These are phyloP conservation scores for Tuber melanosporum DNA, from an alignment of 495 filamentous ascomycete species.

Conservation along the genomic window DNA sequence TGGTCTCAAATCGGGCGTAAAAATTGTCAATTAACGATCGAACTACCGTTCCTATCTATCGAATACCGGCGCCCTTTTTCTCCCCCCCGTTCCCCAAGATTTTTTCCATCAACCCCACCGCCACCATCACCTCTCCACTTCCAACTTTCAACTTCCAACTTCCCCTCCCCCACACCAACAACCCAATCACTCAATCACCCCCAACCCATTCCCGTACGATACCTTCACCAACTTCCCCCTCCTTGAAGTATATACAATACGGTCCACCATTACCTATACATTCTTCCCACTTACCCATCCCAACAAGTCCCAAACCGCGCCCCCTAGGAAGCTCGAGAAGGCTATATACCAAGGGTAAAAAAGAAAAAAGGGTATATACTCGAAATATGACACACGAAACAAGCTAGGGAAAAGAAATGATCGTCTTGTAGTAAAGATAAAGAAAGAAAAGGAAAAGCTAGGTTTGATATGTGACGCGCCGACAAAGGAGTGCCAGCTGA, in stretches of 20 bases:
- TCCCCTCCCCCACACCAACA: background rate
- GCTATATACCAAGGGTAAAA: conserved; percentile 3
- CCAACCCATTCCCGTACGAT: background rate
- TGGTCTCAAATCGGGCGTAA: background rate
- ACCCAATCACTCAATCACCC: background rate
- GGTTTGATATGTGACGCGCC: background rate
- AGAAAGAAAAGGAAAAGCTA: background rate
- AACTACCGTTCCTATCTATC: conserved; percentile 2
- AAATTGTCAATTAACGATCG: conserved; percentile 1
- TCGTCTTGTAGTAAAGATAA: background rate
- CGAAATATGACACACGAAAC: background rate
- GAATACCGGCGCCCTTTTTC: background rate
- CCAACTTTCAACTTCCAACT: background rate
- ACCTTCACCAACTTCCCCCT: background rate
- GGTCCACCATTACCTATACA: conserved; percentile 2
- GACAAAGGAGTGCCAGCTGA: background rate
- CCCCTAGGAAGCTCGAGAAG: background rate
- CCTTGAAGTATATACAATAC: background rate
- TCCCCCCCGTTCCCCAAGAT: background rate
- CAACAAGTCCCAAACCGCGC: background rate
- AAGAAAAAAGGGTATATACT: conserved; percentile 2
- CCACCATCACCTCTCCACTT: background rate
- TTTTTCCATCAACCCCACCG: background rate
- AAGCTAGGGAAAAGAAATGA: background rate
- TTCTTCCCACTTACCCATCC: background rate